Evolutionary conservation across 768 basidiomycete species (phyloP), one percentile per base, ranked within the genome.

Genomic region (Lactarius tabidus): DNA sequence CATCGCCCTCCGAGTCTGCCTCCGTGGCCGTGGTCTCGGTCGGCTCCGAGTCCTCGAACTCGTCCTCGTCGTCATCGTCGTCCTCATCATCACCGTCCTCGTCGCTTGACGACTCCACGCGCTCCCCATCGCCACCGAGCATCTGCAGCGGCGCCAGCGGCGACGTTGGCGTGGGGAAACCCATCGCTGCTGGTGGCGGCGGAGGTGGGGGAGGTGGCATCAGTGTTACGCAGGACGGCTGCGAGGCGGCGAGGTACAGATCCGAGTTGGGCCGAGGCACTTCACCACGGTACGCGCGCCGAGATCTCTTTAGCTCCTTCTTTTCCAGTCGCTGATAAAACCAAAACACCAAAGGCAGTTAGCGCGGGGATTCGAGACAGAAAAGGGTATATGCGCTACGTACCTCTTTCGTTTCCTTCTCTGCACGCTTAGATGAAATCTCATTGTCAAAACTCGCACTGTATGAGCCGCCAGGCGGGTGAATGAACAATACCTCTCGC

Each of bases 1-100:
- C 84, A 62, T 90, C 84, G 63, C 81, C 89, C 70, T 91, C 90
- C 38, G 88, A 89, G 71, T 91, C 90, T 9, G 86, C 88, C 64
- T 90, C 90, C 17, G 62, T 51, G 59, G 81, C 81, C 23, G 79
- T 81, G 17, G 84, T 84, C 20, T 81, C 85, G 72, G 78, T 84
- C 63, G 74, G 80, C 70, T 87, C 87, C 31, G 83, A 82, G 71
- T 86, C 65, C 60, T 66, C 65, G 39, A 66, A 66, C 51, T 66
- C 86, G 51, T 85, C 87, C 67, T 63, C 62, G 26, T 61, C 64
- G 33, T 57, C 60, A 20, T 54, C 53, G 18, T 54, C 48, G 1
- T 51, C 48, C 0, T 51, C 45, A 23, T 48, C 45, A 26, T 36
- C 52, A 29, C 33, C 33, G 33, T 54, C 52, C 29, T 59, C 60